Evolutionary conservation across 2,329 filamentous ascomycete species (phyloP).

Genomic region (Ilyonectria destructans): DNA sequence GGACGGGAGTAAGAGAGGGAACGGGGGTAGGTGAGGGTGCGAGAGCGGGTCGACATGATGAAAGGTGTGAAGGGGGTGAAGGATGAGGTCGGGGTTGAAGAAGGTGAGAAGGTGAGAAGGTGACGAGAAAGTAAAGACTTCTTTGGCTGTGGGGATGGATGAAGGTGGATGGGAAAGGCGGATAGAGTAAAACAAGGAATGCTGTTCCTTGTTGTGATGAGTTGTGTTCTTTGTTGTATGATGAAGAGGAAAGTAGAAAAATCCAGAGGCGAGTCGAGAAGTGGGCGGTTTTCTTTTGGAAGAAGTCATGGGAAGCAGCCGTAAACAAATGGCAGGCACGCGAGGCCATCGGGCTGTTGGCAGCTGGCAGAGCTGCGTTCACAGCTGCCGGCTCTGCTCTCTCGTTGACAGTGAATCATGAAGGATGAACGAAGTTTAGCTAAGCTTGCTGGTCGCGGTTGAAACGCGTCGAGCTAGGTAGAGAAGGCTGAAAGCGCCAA

Average conservation of each 20-base stretch:
- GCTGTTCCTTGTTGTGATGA: neutral
- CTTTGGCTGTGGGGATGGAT: neutral
- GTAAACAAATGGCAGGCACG: neutral
- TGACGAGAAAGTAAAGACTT: neutral
- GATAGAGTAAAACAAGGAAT: neutral
- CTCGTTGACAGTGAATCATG: constrained; percentile 15
- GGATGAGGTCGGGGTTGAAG: neutral
- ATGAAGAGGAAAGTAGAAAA: neutral
- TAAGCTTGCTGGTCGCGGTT: constrained; percentile 28
- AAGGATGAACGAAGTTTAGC: constrained; percentile 5
- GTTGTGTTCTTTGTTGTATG: neutral
- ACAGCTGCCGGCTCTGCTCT: neutral
- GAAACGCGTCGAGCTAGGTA: constrained; percentile 5
- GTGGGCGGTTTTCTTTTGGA: neutral
- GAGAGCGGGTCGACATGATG: neutral
- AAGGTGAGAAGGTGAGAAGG: neutral
- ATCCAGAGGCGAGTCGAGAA: neutral
- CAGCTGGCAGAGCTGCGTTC: neutral
- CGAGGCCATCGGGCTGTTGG: neutral
- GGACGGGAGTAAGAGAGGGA: neutral
- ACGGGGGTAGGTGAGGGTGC: neutral
- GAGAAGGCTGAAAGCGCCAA: constrained; percentile 44
- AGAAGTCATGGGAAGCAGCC: neutral
- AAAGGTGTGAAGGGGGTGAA: neutral
- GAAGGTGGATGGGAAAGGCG: neutral